Evolutionary conservation across 169 alveolate genomes (phyloP).

Genomic region (Plasmodium chabaudi): DNA sequence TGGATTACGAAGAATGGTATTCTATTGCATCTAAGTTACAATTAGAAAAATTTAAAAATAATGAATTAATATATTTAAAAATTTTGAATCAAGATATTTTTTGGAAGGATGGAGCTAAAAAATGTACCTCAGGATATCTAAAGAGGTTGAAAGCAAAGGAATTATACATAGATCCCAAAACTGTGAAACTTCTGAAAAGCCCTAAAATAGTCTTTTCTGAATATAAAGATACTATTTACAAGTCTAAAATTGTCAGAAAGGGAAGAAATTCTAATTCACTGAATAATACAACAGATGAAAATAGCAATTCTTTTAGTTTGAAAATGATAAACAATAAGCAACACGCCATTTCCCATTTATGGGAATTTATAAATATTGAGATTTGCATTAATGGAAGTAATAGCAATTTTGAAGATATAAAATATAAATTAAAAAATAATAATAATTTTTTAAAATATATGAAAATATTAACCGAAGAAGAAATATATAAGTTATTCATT

Average conservation of each 20-base stretch:
- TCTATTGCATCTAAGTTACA: conserved; percentile 48
- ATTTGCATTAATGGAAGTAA: conserved; percentile 32
- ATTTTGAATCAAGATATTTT: conserved; percentile 30
- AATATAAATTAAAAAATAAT: conserved; percentile 38
- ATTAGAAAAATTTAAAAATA: conserved; percentile 51
- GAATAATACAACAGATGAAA: too few relatives aligned
- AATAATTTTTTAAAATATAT: conserved; percentile 21
- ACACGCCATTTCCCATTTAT: conserved; percentile 39
- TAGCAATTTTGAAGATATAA: conserved; percentile 38
- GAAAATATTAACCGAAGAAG: conserved; percentile 27
- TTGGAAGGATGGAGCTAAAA: conserved; percentile 61
- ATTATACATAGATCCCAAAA: conserved; percentile 29
- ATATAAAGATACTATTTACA: conserved; percentile 36
- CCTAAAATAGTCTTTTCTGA: conserved; percentile 39
- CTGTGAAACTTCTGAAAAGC: conserved; percentile 10
- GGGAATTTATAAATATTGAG: conserved; percentile 66
- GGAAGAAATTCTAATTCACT: neutral
- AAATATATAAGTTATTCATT: conserved; percentile 44
- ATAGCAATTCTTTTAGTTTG: neutral
- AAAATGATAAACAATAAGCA: conserved; percentile 18
- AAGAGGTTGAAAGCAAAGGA: conserved; percentile 7
- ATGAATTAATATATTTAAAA: conserved; percentile 44
- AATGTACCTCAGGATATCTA: conserved; percentile 7
- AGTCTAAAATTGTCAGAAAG: conserved; percentile 14
- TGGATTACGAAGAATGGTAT: conserved; percentile 70